These are phyloP conservation scores for Arctium minus DNA, from an alignment of 129 eudicot genomes.

Conservation along the genomic window DNA sequence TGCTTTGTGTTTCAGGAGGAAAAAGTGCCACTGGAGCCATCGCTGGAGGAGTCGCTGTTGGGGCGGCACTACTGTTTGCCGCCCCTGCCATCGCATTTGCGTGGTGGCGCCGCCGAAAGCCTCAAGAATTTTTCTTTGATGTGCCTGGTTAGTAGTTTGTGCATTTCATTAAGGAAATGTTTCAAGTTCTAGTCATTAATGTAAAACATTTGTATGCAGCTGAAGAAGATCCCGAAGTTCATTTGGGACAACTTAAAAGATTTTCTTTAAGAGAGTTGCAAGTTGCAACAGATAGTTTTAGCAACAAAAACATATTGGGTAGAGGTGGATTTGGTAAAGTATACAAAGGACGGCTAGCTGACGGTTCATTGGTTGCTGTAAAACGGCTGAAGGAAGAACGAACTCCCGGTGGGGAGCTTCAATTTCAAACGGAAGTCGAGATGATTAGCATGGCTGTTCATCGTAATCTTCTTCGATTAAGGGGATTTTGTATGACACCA, in stretches of 20 bases:
- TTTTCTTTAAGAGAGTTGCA: conserved; percentile 78
- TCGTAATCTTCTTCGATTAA: conserved; percentile 73
- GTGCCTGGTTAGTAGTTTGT: conserved; percentile 53
- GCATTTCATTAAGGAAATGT: neutral
- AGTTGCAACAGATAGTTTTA: conserved; percentile 87
- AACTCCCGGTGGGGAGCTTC: conserved; percentile 90
- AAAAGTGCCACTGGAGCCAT: conserved; percentile 68
- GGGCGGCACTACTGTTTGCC: conserved; percentile 77
- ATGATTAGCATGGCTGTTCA: conserved; percentile 99
- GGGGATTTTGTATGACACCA: conserved; percentile 94
- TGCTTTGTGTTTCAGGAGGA: conserved; percentile 31
- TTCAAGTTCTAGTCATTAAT: neutral
- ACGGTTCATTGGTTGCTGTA: conserved; percentile 81
- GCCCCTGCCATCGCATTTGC: conserved; percentile 77
- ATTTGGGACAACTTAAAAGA: conserved; percentile 82
- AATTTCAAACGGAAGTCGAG: conserved; percentile 91
- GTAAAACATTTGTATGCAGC: conserved; percentile 41
- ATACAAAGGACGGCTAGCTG: conserved; percentile 81
- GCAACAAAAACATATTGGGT: conserved; percentile 85
- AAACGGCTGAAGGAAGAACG: conserved; percentile 88
- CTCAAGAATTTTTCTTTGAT: conserved; percentile 70
- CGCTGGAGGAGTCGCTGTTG: conserved; percentile 86
- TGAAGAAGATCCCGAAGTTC: conserved; percentile 94
- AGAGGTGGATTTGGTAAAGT: conserved; percentile 96
- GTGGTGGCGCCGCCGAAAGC: conserved; percentile 73